phyloP scores from a whole-genome alignment of 2,329 filamentous ascomycete species.

The Nigrospora oryzae region DNA sequence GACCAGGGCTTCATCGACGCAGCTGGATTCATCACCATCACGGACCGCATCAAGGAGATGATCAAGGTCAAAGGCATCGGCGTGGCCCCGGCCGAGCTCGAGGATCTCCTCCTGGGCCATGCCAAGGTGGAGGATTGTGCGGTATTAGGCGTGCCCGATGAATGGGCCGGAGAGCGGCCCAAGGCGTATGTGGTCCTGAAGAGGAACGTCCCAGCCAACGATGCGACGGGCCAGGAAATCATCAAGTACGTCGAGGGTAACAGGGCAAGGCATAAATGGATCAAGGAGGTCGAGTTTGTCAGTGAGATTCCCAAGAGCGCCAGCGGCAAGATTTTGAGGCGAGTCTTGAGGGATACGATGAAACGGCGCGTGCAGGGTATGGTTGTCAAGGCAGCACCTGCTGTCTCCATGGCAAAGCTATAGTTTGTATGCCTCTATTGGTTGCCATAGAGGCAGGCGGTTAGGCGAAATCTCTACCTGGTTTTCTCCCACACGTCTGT shows the following conservation, averaged over 20 bases:
- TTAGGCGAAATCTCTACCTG: too few relatives aligned
- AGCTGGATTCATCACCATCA: conserved; percentile 68
- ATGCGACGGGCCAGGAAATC: conserved; percentile 32
- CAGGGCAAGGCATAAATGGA: conserved; percentile 50
- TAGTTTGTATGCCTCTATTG: not conserved
- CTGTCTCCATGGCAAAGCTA: not conserved
- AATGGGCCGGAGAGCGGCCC: conserved; percentile 56
- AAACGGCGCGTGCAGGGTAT: not conserved
- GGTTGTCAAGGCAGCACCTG: not conserved
- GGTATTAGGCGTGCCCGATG: conserved; percentile 64
- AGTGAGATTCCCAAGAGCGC: conserved; percentile 55
- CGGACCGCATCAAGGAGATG: conserved; percentile 57
- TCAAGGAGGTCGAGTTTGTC: conserved; percentile 47
- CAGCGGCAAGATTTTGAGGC: conserved; percentile 56
- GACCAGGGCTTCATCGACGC: conserved; percentile 70
- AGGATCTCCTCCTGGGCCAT: conserved; percentile 70
- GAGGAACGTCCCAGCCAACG: conserved; percentile 37
- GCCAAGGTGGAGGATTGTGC: conserved; percentile 68
- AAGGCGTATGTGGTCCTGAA: conserved; percentile 57
- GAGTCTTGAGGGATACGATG: conserved; percentile 48
- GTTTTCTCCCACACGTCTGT: too few relatives aligned
- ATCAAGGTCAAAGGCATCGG: conserved; percentile 57
- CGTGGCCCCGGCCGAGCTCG: conserved; percentile 77
- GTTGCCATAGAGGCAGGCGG: too few relatives aligned
- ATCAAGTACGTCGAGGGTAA: conserved; percentile 44